phyloP scores from a whole-genome alignment of 1,284 basidiomycete genomes.

The Malassezia yamatoensis region DNA sequence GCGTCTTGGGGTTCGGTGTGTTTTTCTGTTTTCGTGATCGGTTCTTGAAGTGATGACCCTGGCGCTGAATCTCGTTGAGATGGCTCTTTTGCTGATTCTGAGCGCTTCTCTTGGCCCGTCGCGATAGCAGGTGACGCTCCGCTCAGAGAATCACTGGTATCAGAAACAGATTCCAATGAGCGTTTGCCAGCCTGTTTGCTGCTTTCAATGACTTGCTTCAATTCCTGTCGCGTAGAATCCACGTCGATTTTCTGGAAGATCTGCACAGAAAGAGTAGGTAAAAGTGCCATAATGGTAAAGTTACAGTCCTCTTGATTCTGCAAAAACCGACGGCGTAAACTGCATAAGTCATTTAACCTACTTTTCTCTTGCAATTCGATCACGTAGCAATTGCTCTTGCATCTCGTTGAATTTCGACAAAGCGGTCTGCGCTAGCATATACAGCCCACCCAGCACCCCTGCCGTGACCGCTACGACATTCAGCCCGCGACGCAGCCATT shows the following conservation, averaged over 20 bases:
- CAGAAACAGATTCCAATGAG: not conserved
- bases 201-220: conserved; percentile 48
- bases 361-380: conserved; percentile 64
- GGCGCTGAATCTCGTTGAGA: not conserved
- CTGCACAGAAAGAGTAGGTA: conserved; percentile 65
- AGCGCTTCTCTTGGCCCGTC: not conserved
- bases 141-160: not conserved
- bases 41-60: not conserved
- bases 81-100: not conserved
- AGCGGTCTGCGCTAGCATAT: conserved; percentile 61
- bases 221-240: conserved; percentile 63
- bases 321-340: conserved; percentile 62
- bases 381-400: conserved; percentile 59
- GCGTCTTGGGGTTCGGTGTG: no score
- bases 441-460: conserved; percentile 58
- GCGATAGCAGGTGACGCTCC: not conserved
- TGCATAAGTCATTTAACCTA: conserved; percentile 49
- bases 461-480: conserved; percentile 46
- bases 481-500: conserved; percentile 18
- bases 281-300: conserved; percentile 68
- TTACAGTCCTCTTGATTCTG: conserved; percentile 72
- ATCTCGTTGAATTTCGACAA: conserved; percentile 61
- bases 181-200: not conserved
- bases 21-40: not conserved
- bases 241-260: conserved; percentile 70